Percentiles rank a stretch among this genome's conserved stretches.
Evolutionary conservation across 2,329 filamentous ascomycete species (phyloP).

Genomic region (Colletotrichum gloeosporioides): DNA sequence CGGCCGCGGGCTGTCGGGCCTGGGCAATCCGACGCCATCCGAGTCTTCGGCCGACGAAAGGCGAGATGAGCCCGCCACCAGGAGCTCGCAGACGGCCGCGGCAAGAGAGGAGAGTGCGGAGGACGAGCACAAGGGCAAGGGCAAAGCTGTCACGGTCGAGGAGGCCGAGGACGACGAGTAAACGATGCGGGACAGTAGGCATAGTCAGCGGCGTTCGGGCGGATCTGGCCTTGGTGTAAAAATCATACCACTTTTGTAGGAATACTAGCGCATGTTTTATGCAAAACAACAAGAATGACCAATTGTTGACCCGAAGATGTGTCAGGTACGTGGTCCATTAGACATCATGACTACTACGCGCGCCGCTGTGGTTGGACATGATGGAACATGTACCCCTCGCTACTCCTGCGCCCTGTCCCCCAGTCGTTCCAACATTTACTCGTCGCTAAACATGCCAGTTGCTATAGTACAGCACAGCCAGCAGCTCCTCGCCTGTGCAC

Average conservation of each 20-base stretch:
- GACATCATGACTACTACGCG: background rate
- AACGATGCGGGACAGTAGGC: background rate
- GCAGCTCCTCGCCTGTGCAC: background rate
- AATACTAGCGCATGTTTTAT: constrained; percentile 8
- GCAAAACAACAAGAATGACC: background rate
- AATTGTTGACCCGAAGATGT: background rate
- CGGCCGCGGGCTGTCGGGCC: constrained; percentile 20
- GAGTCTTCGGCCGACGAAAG: constrained; percentile 15
- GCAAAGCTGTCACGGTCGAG: constrained; percentile 51
- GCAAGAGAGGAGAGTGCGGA: constrained; percentile 4
- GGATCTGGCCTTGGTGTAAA: constrained; percentile 11
- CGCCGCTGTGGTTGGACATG: background rate
- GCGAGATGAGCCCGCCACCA: constrained; percentile 1
- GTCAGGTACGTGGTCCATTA: background rate
- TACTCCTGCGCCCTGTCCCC: background rate
- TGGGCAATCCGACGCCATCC: background rate
- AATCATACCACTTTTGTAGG: constrained; percentile 20
- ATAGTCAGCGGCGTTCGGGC: constrained; percentile 12
- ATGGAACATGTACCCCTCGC: background rate
- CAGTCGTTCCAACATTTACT: background rate
- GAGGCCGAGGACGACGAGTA: constrained; percentile 45
- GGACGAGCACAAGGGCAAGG: constrained; percentile 44
- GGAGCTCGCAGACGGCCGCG: background rate
- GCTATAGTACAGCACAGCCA: background rate
- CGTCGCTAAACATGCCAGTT: background rate